Evolutionary conservation across 257 asterid species (phyloP), one percentile per base, ranked within the genome.

Genomic region (Petrea volubilis): DNA sequence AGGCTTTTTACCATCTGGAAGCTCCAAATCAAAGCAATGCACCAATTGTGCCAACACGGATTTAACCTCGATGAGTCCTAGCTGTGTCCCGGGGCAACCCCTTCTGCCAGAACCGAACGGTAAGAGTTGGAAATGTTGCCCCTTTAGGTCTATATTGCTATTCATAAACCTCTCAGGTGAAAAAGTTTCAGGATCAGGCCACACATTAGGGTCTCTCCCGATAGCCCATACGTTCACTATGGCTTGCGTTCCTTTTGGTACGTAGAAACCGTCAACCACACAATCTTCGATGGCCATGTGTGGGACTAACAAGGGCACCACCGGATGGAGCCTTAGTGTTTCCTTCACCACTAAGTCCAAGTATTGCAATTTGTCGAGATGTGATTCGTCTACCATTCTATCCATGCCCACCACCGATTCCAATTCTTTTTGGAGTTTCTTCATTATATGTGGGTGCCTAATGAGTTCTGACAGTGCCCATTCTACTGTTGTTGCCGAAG

Each of bases 1-100:
- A 0, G 73, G 67, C 18, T n/a, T 1, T 62, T 62, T 67, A 14
- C 62, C 76, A 23, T 72, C 28, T 0, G 78, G 79, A 20, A 80
- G 81, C 69, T 55, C 56, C 84, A 79, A 80, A 57, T 80, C 81
- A 41, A 76, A 80, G 68, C 81, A 80, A 67, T 80, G 84, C 29
- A 76, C 71, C 58, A 80, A 55, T 6, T 78, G 86, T 0, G 83
- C 72, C 20, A 81, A 36, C 59, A 75, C 2, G 12, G 78, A 24
- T 2, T 55, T 62, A 6, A 81, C 79, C 20, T 64, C 0, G 0
- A 59, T 31, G 2, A 82, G 55, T n/a, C 82, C 86, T 24, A 82
- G 44, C 9, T 71, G 78, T 50, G 63, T 0, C 1, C 83, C 83
- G 0, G 83, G 86, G 56, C 86, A 81, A 1, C 77, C 68, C 60